Percentiles rank a stretch among this genome's conserved stretches.
These are phyloP conservation scores for Nyctanthes arbortristis DNA, from an alignment of 257 asterid species.

Conservation along the genomic window DNA sequence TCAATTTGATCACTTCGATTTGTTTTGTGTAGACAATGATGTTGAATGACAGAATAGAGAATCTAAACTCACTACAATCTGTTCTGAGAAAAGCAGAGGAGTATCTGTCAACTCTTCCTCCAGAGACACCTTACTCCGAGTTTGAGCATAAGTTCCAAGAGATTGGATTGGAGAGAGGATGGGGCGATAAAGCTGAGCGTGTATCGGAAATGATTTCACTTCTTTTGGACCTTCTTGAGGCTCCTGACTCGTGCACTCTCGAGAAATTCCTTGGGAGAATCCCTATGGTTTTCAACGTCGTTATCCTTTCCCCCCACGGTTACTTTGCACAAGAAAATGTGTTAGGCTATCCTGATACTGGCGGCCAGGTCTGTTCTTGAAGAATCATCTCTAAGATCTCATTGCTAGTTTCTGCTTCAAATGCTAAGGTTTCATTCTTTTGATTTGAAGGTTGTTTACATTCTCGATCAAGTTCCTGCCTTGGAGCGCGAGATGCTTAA, in stretches of 20 bases:
- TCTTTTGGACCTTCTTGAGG: constrained; percentile 91
- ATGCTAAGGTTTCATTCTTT: neutral
- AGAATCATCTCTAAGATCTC: neutral
- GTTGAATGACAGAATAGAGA: constrained; percentile 71
- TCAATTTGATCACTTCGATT: constrained; percentile 5
- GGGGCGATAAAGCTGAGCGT: constrained; percentile 83
- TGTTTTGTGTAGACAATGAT: constrained; percentile 59
- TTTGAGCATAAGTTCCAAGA: constrained; percentile 81
- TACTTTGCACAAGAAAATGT: constrained; percentile 99
- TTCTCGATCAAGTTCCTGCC: constrained; percentile 99
- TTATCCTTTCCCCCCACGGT: constrained; percentile 95
- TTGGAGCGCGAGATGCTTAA: constrained; percentile 90
- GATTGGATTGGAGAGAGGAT: constrained; percentile 93
- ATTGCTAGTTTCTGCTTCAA: neutral
- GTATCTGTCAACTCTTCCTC: constrained; percentile 67
- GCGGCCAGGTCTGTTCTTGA: constrained; percentile 75
- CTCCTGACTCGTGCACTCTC: constrained; percentile 88
- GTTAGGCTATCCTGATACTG: constrained; percentile 95
- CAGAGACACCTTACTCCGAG: constrained; percentile 53
- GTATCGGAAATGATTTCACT: constrained; percentile 79
- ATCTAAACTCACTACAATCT: constrained; percentile 60
- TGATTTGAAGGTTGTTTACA: constrained; percentile 77
- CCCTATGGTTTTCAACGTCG: constrained; percentile 98
- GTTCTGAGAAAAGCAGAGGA: constrained; percentile 94
- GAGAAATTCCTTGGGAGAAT: constrained; percentile 83